phyloP scores from a whole-genome alignment of 495 filamentous ascomycete genomes.

The Tetracladium setigerum region DNA sequence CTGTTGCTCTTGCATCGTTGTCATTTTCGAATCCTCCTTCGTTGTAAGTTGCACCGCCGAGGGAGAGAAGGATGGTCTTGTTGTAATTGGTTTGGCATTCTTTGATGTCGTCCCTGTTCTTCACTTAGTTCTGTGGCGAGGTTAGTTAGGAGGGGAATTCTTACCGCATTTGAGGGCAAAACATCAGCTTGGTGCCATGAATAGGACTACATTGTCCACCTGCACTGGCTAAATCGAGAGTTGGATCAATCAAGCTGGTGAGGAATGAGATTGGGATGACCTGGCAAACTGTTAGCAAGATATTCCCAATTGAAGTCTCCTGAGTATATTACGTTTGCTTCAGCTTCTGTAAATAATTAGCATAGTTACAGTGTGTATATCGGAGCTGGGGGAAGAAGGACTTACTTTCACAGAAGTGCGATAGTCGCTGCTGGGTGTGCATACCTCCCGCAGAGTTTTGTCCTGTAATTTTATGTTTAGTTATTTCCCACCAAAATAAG shows the following conservation, averaged over 20 bases:
- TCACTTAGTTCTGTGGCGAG: not conserved
- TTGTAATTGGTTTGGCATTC: constrained; percentile 35
- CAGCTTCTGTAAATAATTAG: constrained; percentile 16
- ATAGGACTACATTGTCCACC: constrained; percentile 51
- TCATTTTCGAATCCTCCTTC: constrained; percentile 23
- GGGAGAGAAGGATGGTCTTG: constrained; percentile 58
- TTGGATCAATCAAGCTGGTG: constrained; percentile 44
- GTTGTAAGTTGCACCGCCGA: constrained; percentile 46
- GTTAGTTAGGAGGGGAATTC: constrained; percentile 1
- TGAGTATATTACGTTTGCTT: constrained; percentile 21
- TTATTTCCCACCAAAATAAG: not conserved
- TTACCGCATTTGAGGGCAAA: constrained; percentile 57
- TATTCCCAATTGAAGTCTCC: not conserved
- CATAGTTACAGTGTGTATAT: not conserved
- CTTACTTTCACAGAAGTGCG: constrained; percentile 48
- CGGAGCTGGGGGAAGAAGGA: not conserved
- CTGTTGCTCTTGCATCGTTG: constrained; percentile 46
- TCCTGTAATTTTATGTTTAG: constrained; percentile 30
- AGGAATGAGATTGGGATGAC: constrained; percentile 58
- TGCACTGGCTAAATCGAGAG: constrained; percentile 54
- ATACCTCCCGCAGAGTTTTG: constrained; percentile 35
- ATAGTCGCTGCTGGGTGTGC: constrained; percentile 37
- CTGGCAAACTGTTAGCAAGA: constrained; percentile 20
- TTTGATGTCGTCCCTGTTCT: constrained; percentile 38
- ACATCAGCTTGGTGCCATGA: constrained; percentile 43